Evolutionary conservation across 306 rosid genomes (phyloP), one percentile per base, ranked within the genome.

Genomic region (Aeschynomene evenia): DNA sequence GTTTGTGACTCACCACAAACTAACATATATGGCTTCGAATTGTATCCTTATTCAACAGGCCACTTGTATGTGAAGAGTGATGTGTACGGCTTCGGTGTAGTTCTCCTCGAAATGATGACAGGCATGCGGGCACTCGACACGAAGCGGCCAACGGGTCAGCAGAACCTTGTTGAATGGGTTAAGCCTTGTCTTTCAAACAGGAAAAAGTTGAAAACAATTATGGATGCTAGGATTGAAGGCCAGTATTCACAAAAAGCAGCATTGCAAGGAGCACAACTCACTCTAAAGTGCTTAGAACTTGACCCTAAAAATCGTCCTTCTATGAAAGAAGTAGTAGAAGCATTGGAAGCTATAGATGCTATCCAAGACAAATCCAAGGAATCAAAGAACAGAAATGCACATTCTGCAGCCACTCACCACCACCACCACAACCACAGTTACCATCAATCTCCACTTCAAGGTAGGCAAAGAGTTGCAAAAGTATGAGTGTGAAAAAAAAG

Each of bases 11-110:
- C 19, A 68, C 39, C 46, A 74, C 8, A 24, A 4, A 23, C 70
- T 74, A 66, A 56, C 49, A 34, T n/a, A n/a, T n/a, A n/a, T 37
- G 40, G 21, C 36, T 79, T 33, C 20, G 58, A 50, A 71, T 36
- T 62, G 53, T 6, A 24, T 19, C 19, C 54, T 55, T 9, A n/a
- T 76, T 78, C 7, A 70, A 82, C 87, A 93, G 98, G 98, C 4
- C 97, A 90, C 83, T 85, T 93, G 63, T 93, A 93, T 19, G 94
- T 90, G 49, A 88, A 88, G 83, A 93, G 98, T 50, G 97, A 93
- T 14, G 97, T 94, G 42, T 94, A 94, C 9, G 97, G 97, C 0
- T 94, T 88, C 7, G 98, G 98, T 8, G 98, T 88, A 3, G 96
- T 93, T 57, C 59, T 90, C 48, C 91, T 93, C 0, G 97, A 93